Evolutionary conservation across 208 protist species (phyloP).

Genomic region (Crithidia bombi): DNA sequence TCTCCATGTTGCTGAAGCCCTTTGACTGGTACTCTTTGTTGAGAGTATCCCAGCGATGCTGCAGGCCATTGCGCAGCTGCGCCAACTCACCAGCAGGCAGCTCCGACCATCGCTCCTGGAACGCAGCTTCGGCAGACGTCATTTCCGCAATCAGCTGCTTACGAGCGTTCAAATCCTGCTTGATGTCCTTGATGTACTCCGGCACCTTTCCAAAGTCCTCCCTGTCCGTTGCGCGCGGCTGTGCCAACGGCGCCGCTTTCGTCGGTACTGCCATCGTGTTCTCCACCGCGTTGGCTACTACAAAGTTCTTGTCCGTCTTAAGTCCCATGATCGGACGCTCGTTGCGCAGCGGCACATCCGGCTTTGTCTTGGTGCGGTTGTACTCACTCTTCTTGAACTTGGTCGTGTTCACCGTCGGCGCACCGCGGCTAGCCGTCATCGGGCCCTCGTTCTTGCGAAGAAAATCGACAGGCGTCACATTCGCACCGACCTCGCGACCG

Average conservation of each 20-base stretch:
- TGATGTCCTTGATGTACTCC: conserved; percentile 90
- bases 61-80: conserved; percentile 83
- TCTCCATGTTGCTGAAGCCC: conserved; percentile 92
- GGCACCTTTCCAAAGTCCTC: conserved; percentile 92
- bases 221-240: conserved; percentile 63
- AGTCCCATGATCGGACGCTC: conserved; percentile 94
- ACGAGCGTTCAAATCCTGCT: conserved; percentile 75
- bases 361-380: conserved; percentile 60
- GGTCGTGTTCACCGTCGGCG: conserved; percentile 69
- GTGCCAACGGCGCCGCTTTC: conserved; percentile 54
- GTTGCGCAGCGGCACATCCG: conserved; percentile 69
- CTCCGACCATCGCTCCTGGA: conserved; percentile 79
- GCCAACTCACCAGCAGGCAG: conserved; percentile 79
- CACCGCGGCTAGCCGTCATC: conserved; percentile 76
- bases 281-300: conserved; percentile 95
- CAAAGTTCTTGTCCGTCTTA: conserved; percentile 94
- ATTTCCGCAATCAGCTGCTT: conserved; percentile 30
- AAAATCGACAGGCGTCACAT: conserved; percentile 67
- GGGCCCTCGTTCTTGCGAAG: conserved; percentile 83
- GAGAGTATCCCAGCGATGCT: conserved; percentile 87
- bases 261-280: conserved; percentile 87
- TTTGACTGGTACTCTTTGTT: conserved; percentile 94
- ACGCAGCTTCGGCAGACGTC: conserved; percentile 30
- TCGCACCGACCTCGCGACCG: conserved; percentile 68
- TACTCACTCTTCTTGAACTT: conserved; percentile 77